Conservation (phyloP, 441 rosid genomes). For the Melastoma candidum region DNA sequence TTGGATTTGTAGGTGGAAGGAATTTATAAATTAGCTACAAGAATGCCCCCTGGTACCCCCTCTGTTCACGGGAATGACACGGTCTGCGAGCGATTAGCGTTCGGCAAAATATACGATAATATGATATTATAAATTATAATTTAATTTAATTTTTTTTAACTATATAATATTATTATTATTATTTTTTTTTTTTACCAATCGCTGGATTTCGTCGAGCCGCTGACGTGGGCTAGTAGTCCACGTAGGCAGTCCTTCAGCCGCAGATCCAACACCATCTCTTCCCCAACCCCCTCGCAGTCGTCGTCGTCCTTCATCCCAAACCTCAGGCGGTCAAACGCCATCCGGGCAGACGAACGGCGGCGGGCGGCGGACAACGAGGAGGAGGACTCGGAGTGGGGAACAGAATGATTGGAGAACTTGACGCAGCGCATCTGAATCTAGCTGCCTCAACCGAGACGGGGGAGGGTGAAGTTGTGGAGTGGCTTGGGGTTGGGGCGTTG, state of each 20-base stretch:
- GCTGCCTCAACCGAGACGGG: conserved; percentile 69
- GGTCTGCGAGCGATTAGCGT: no score
- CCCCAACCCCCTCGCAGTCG: conserved; percentile 45
- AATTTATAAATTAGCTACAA: no score
- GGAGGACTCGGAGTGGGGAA: conserved; percentile 7
- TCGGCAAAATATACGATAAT: no score
- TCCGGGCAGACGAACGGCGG: conserved; percentile 19
- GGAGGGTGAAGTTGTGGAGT: conserved; percentile 78
- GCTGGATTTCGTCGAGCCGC: no score
- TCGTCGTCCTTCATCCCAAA: background rate
- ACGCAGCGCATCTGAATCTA: conserved; percentile 62
- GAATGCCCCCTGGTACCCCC: no score
- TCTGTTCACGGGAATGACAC: no score
- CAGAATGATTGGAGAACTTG: conserved; percentile 19
- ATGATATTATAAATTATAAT: no score
- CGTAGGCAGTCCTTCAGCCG: conserved; percentile 33
- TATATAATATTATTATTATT: no score
- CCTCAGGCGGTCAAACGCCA: conserved; percentile 6
- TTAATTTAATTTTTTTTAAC: no score
- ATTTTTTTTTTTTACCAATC: no score
- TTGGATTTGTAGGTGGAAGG: no score
- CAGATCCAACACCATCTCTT: conserved; percentile 70
- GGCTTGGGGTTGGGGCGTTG: conserved; percentile 12
- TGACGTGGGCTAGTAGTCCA: no score
- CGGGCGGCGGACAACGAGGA: conserved; percentile 12